Percentiles rank a stretch among this genome's conserved stretches.
Evolutionary conservation across 306 rosid genomes (phyloP).

Genomic region (Nissolia schottii): DNA sequence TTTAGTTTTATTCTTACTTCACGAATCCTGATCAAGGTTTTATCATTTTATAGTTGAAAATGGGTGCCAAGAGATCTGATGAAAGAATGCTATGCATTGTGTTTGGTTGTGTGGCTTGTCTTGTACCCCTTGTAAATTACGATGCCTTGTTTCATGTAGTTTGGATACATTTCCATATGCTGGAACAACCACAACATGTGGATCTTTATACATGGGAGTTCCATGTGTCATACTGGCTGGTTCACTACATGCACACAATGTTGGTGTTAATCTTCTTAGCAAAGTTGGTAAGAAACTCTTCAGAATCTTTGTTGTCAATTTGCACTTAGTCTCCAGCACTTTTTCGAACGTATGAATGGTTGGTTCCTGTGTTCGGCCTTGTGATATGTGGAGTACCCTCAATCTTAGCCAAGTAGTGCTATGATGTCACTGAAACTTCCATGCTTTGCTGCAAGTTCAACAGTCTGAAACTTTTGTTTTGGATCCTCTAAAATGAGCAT

Average conservation of each 20-base stretch:
- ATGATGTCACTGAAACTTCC: background rate
- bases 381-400: slow-evolving; percentile 5
- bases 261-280: slow-evolving; percentile 96
- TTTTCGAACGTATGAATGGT: background rate
- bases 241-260: slow-evolving; percentile 96
- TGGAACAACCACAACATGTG: slow-evolving; percentile 97
- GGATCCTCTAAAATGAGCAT: too few species aligned
- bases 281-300: slow-evolving; percentile 66
- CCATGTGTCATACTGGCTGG: slow-evolving; percentile 99
- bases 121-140: slow-evolving; percentile 9
- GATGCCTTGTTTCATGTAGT: slow-evolving; percentile 43
- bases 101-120: background rate
- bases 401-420: slow-evolving; percentile 9
- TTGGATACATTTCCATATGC: slow-evolving; percentile 99
- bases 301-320: background rate
- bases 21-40: background rate
- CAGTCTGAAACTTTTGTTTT: background rate
- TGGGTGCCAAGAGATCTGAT: background rate
- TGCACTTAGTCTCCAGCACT: background rate
- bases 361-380: slow-evolving; percentile 1
- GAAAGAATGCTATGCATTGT: background rate
- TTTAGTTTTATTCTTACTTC: too few species aligned
- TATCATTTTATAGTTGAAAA: background rate
- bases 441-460: background rate
- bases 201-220: slow-evolving; percentile 97